Base-by-base conservation (phyloP, 108 stramenopile species). In the Nannochloropsis granulata region DNA sequence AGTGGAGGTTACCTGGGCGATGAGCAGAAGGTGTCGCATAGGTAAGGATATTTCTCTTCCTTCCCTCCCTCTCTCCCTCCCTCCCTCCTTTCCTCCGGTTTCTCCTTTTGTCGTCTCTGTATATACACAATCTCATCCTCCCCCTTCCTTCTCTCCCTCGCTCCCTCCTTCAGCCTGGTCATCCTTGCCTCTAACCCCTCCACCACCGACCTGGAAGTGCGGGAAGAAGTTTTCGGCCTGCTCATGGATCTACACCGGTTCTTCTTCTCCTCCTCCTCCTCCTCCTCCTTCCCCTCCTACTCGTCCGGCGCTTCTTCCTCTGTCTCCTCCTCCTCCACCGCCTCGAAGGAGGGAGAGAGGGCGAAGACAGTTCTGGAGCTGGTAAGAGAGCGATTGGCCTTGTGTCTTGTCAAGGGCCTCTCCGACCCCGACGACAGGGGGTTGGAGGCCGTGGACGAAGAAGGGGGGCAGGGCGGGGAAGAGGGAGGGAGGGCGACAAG, bases 361-460 rank as follows among this genome's bases (percentile, higher is more conserved):
- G 56, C 21, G 56, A 71, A 11, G 56, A 10, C 1, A 34, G 11
- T 11, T 7, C 21, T 71, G 7, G 8, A 1, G 21, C 56, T 71
- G 16, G n/a, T 10, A 11, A 71, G 11, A 71, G 56, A n/a, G n/a
- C 21, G 56, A 0, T 21, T 56, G 82, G 1, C 81, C 81, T 8
- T 82, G 56, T 34, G 87, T 83, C 23, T 87, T 24, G 71, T 87
- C 26, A 80, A 71, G 16, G 87, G 87, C 56, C 81, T 87, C 19
- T 81, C 83, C 9, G 87, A 87, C 44, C 87, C 87, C 13, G 87
- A 87, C 44, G 87, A 87, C 82, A 79, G 84, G n/a, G 87, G 86
- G 10, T 23, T 82, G 23, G 79, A 71, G 56, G 56, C 56, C 16
- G 56, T 16, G 11, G 56, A 71, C 21, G 56, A 71, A 10, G 56